A percentile compares a stretch with the other conserved stretches of the same genome.
Conservation (phyloP, 768 basidiomycete genomes). For the Lentinula aciculospora region DNA sequence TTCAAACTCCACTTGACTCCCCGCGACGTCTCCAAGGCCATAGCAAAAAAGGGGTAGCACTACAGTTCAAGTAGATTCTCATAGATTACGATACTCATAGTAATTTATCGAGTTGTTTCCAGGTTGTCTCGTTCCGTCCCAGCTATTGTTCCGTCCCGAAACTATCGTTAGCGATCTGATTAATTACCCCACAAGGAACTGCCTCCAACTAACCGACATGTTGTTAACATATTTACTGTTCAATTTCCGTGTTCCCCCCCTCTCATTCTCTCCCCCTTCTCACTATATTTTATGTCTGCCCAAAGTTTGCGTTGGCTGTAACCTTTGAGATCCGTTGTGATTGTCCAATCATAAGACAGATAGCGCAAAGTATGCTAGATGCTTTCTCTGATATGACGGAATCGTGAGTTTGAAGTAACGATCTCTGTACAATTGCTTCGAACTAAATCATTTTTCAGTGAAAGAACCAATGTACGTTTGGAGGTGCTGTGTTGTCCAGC, state of each 20-base stretch:
- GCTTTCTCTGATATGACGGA: neutral
- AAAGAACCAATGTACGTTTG: neutral
- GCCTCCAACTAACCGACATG: neutral
- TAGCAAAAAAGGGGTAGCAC: no score
- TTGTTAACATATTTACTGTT: neutral
- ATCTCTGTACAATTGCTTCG: neutral
- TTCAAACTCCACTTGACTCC: no score
- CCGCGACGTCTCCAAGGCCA: no score
- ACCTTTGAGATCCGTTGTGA: no score
- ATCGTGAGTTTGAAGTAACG: neutral
- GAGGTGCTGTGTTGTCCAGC: neutral
- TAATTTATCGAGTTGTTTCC: no score
- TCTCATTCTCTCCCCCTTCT: neutral
- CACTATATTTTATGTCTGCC: no score
- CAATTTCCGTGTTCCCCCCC: neutral
- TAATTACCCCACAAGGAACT: neutral
- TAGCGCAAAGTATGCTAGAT: neutral
- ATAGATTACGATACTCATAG: no score
- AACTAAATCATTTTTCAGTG: neutral
- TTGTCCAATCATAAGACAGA: no score
- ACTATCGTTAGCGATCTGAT: neutral
- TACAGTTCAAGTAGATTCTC: no score
- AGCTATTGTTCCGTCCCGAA: no score
- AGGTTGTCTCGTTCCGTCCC: no score
- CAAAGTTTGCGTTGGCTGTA: no score